Base-by-base conservation (phyloP, 345 rosid species). In the Angophora floribunda region DNA sequence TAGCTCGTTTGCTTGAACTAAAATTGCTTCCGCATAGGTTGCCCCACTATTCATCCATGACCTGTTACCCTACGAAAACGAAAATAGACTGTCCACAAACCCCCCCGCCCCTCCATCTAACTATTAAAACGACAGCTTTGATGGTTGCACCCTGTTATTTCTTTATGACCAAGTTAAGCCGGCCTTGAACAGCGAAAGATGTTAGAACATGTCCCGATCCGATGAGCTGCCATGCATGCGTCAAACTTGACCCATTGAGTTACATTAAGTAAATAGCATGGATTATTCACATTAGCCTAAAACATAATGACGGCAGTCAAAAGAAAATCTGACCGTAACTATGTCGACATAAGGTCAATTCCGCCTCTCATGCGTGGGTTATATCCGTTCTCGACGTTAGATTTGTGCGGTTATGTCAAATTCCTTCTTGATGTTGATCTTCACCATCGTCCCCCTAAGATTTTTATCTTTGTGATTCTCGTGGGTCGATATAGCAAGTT, bases 1-100 rank as follows among this genome's bases (percentile, higher is more conserved):
- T 52, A 22, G 21, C 70, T 70, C 52, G 91, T 89, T 94, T 91
- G 93, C 93, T 92, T 93, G 90, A 86, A 41, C 63, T 11, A 75
- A 90, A 91, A 86, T 93, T 82, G 91, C 90, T 32, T 90, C 89
- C 36, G 51, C 61, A 90, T 87, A 85, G 91, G 92, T 88, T 87
- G 63, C 88, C 91, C 82, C 86, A 45, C 85, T 65, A 44, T 84
- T 87, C 90, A 88, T 87, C 85, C 85, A 87, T 82, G 65, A 85
- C 47, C 45, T 86, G 86, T 88, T 65, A 49, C 51, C 52, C 36
- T n/a, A 22, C 50, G 19, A 75, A 82, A 47, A 52, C 47, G 85
- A 85, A 87, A 85, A 57, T 14, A 21, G 84, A 75, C 49, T 75
- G 49, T 17, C 13, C 84, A 70, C 28, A 59, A 44, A 28, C 61